These are phyloP conservation scores for Isabelozyma gotoi DNA, from an alignment of 805 yeast genomes.

Conservation along the genomic window DNA sequence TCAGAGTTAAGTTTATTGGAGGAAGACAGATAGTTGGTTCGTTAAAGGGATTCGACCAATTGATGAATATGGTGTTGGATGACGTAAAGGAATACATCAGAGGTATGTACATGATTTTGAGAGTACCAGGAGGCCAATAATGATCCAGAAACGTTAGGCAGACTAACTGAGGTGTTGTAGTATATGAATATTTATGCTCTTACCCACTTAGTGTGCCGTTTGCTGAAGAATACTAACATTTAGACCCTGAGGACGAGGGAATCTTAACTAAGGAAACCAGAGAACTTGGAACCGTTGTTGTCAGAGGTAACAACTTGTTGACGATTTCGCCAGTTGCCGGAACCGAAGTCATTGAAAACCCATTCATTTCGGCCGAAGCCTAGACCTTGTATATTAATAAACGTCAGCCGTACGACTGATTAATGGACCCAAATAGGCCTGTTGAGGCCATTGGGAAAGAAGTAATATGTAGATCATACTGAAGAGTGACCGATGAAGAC, in stretches of 20 bases:
- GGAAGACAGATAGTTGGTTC: conserved; percentile 83
- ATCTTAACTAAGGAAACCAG: conserved; percentile 59
- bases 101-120: conserved; percentile 33
- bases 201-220: too few relatives aligned
- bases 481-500: too few relatives aligned
- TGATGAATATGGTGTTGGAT: conserved; percentile 76
- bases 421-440: too few relatives aligned
- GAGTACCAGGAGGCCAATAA: too few relatives aligned
- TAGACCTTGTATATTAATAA: conserved; percentile 8
- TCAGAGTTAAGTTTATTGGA: conserved; percentile 79
- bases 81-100: conserved; percentile 65
- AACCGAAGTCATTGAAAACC: conserved; percentile 66
- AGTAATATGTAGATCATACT: neutral
- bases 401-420: conserved; percentile 3
- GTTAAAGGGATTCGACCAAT: conserved; percentile 80
- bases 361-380: conserved; percentile 40
- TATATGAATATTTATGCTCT: too few relatives aligned
- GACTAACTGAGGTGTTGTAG: too few relatives aligned
- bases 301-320: conserved; percentile 79
- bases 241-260: conserved; percentile 63
- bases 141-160: too few relatives aligned
- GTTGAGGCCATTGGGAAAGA: neutral
- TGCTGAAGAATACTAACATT: conserved; percentile 17
- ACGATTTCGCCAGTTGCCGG: conserved; percentile 77
- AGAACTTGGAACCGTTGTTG: conserved; percentile 72